Conservation (phyloP, 495 filamentous ascomycete species). For the Podospora pseudocomata region DNA sequence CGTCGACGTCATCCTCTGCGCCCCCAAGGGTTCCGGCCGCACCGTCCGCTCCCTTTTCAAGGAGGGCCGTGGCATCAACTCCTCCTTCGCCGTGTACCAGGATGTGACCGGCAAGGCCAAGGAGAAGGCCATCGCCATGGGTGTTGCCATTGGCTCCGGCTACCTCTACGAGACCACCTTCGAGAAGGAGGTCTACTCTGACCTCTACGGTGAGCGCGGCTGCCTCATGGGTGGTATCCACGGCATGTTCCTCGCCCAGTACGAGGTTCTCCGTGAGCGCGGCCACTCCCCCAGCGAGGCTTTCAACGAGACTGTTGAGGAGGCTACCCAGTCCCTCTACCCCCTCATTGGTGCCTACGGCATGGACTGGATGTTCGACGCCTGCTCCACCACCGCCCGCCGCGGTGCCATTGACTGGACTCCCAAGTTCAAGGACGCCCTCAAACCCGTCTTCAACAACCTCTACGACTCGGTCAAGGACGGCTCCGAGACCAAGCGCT, state of each 20-base stretch:
- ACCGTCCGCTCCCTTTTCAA: conserved; percentile 97
- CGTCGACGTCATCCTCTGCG: conserved; percentile 98
- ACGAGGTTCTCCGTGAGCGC: conserved; percentile 98
- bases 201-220: conserved; percentile 98
- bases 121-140: conserved; percentile 96
- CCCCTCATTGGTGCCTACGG: conserved; percentile 92
- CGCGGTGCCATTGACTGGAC: conserved; percentile 99
- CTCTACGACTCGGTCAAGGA: conserved; percentile 88
- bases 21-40: conserved; percentile 97
- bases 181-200: conserved; percentile 99
- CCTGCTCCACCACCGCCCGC: conserved; percentile 97
- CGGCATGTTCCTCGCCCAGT: conserved; percentile 99
- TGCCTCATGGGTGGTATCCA: conserved; percentile 99
- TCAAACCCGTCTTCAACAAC: conserved; percentile 97
- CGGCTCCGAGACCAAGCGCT: conserved; percentile 88
- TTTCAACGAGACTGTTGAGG: conserved; percentile 99
- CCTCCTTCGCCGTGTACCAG: conserved; percentile 96
- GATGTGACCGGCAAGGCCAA: conserved; percentile 97
- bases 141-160: conserved; percentile 90
- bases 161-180: conserved; percentile 99
- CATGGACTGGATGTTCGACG: conserved; percentile 99
- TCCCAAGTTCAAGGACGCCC: conserved; percentile 83
- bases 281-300: conserved; percentile 97
- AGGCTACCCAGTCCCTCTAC: conserved; percentile 96
- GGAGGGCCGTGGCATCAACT: conserved; percentile 99